A percentile compares a stretch with the other conserved stretches of the same genome.
These are phyloP conservation scores for Fusarium euwallaceae DNA, from an alignment of 2,329 filamentous ascomycete species.

Conservation along the genomic window DNA sequence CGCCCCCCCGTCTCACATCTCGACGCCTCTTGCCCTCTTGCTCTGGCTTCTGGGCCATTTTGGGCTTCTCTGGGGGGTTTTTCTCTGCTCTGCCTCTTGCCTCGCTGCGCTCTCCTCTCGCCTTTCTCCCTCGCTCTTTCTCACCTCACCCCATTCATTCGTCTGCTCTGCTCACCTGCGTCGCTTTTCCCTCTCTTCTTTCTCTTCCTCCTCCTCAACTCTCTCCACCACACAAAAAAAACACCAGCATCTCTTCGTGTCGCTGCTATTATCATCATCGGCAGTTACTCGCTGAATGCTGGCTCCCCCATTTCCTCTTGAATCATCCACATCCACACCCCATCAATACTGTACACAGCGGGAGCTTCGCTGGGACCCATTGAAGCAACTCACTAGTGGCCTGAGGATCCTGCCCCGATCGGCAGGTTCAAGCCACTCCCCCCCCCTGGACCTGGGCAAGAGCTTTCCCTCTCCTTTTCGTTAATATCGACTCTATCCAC, in stretches of 20 bases:
- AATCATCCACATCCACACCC: conserved; percentile 15
- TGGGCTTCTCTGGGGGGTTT: conserved; percentile 32
- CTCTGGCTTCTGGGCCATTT: conserved; percentile 27
- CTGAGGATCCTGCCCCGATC: conserved; percentile 52
- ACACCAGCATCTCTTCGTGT: conserved; percentile 7
- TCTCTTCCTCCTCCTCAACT: conserved; percentile 15
- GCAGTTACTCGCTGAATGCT: conserved; percentile 16
- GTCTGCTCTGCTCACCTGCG: conserved; percentile 37
- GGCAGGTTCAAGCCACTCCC: conserved; percentile 52
- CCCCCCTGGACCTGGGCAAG: conserved; percentile 45
- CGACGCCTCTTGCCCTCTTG: conserved; percentile 31
- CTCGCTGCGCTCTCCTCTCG: neutral
- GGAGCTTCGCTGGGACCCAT: conserved; percentile 42
- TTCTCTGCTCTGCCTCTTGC: conserved; percentile 13
- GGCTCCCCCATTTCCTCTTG: neutral
- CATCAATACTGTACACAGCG: conserved; percentile 34
- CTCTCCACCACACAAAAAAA: conserved; percentile 2
- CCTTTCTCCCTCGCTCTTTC: conserved; percentile 20
- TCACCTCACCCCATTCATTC: conserved; percentile 41
- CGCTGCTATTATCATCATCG: conserved; percentile 1
- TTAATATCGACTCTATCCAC: conserved; percentile 56
- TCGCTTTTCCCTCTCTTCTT: conserved; percentile 29
- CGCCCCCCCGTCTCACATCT: conserved; percentile 37
- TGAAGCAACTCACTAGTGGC: conserved; percentile 46
- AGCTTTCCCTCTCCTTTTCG: conserved; percentile 54